Base-by-base conservation (phyloP, 495 filamentous ascomycete species). In the Pseudomonodictys pantanalensis region DNA sequence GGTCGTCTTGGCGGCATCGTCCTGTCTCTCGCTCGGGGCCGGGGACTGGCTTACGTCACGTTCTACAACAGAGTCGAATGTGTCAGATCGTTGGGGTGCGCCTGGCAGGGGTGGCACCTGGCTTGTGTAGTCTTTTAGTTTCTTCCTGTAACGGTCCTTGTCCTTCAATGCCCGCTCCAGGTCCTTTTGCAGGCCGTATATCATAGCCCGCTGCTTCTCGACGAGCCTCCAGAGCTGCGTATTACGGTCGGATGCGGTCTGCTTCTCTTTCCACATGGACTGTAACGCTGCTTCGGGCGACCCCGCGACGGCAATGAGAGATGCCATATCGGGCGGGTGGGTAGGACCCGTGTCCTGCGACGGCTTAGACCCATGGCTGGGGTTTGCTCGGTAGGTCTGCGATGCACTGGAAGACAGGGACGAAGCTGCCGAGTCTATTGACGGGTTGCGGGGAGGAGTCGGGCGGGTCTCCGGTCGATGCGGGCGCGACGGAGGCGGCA, bases 401-500 rank as follows among this genome's bases (percentile, higher is more conserved):
- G 82, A 80, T 15, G 62, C 12, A 79, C 78, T 58, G n/a, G 86
- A 83, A 7, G 91, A 95, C 39, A 91, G 79, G 4, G 89, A 87
- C 1, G 92, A 97, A 24, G 95, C 89, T 0, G 91, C 89, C 7
- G 93, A 96, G 68, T 97, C 93, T 65, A 97, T 97, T 32, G 93
- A 98, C 1, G 90, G 90, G 45, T 87, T 97, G 60, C 92, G 85
- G 52, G 87, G 84, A 23, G 62, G 52, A 65, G 82, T 76, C 46
- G 75, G 69, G 32, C 83, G 77, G 56, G 60, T 43, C 0, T 71
- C 71, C 29, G 59, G 54, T 38, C 62, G 56, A 32, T 55, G 55
- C 23, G 69, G 68, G 22, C 49, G 52, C 50, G 69, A 63, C 17
- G 68, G 62, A 1, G 69, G 60, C 6, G 59, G 56, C 63, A 65